phyloP scores from a whole-genome alignment of 495 filamentous ascomycete genomes.

The Penicillium atrosanguineum region DNA sequence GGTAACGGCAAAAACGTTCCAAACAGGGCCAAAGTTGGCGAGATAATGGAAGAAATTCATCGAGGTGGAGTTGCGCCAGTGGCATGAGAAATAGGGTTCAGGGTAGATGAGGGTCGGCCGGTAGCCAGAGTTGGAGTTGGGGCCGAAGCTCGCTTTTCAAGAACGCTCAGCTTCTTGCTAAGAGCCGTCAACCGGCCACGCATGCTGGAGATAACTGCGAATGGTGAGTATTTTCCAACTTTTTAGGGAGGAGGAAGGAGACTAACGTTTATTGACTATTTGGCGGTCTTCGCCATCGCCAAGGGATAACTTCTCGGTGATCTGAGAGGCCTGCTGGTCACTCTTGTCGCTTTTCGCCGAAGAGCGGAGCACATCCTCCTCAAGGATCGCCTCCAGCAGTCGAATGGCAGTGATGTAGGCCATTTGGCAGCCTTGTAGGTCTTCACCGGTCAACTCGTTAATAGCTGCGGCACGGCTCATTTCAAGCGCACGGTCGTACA shows the following conservation, averaged over 20 bases:
- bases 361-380: slow-evolving; percentile 64
- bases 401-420: slow-evolving; percentile 86
- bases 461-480: slow-evolving; percentile 95
- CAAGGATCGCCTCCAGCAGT: slow-evolving; percentile 91
- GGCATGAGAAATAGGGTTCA: slow-evolving; percentile 27
- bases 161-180: slow-evolving; percentile 55
- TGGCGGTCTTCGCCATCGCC: slow-evolving; percentile 69
- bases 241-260: neutral
- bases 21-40: too few species aligned
- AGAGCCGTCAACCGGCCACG: slow-evolving; percentile 53
- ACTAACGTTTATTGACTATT: slow-evolving; percentile 67
- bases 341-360: slow-evolving; percentile 28
- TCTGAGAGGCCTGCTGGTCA: slow-evolving; percentile 22
- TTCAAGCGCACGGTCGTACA: slow-evolving; percentile 96
- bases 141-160: slow-evolving; percentile 51
- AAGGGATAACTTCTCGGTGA: slow-evolving; percentile 41
- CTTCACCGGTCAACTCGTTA: slow-evolving; percentile 89
- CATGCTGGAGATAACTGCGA: slow-evolving; percentile 58
- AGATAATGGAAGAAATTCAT: slow-evolving; percentile 19
- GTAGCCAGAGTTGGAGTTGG: slow-evolving; percentile 29
- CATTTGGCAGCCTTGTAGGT: slow-evolving; percentile 86
- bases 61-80: slow-evolving; percentile 33
- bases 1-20: neutral
- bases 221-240: slow-evolving; percentile 24
- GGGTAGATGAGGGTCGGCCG: slow-evolving; percentile 32